phyloP scores from a whole-genome alignment of 805 yeast genomes.

The Zygosaccharomyces rouxii region DNA sequence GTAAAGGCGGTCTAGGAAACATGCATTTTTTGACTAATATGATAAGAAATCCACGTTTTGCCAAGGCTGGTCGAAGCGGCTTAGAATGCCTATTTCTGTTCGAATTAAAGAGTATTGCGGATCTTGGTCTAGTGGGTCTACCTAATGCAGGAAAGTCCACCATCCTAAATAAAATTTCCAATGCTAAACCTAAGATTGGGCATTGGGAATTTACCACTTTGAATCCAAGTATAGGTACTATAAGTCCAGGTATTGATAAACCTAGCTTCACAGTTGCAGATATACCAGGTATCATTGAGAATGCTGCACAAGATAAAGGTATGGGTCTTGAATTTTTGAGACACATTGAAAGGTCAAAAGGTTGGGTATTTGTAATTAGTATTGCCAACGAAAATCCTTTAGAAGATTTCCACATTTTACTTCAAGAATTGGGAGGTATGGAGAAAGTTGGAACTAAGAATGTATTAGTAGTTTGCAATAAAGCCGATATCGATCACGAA shows the following conservation, averaged over 20 bases:
- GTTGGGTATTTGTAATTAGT: constrained; percentile 80
- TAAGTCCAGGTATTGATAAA: constrained; percentile 57
- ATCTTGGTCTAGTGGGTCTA: constrained; percentile 87
- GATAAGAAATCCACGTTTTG: constrained; percentile 85
- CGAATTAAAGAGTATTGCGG: constrained; percentile 86
- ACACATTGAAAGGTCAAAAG: constrained; percentile 88
- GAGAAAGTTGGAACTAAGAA: constrained; percentile 56
- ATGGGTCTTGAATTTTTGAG: constrained; percentile 91
- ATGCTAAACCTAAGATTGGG: constrained; percentile 87
- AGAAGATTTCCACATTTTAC: constrained; percentile 55
- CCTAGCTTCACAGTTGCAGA: constrained; percentile 87
- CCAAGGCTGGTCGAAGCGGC: constrained; percentile 73
- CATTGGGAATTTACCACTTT: constrained; percentile 97
- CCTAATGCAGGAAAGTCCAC: constrained; percentile 98
- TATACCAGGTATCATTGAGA: constrained; percentile 91
- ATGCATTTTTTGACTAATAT: constrained; percentile 86
- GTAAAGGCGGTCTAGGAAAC: constrained; percentile 92
- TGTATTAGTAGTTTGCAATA: constrained; percentile 82
- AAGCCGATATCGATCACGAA: constrained; percentile 65
- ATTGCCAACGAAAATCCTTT: constrained; percentile 66
- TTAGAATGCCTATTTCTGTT: constrained; percentile 63
- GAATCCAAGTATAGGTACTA: constrained; percentile 89
- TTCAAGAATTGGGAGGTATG: constrained; percentile 65
- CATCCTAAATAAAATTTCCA: constrained; percentile 75
- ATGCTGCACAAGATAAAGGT: constrained; percentile 81